Conservation (phyloP, 176 grass and related monocot species). For the Alopecurus myosuroides region DNA sequence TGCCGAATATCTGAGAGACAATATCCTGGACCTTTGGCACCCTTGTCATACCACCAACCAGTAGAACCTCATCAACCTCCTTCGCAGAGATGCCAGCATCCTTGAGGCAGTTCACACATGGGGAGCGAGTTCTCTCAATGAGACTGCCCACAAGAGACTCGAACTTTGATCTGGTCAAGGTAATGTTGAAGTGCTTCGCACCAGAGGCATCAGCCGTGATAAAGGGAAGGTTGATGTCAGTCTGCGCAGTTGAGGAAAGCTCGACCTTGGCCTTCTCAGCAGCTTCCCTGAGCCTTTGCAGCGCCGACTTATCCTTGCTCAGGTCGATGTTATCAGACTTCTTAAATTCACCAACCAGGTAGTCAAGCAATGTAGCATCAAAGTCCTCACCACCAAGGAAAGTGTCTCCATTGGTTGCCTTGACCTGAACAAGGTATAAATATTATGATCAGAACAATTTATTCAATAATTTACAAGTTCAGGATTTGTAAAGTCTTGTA, state of each 20-base stretch:
- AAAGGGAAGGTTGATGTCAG: constrained; percentile 94
- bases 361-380: constrained; percentile 76
- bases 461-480: not conserved
- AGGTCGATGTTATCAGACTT: constrained; percentile 87
- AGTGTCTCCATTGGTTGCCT: constrained; percentile 96
- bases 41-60: constrained; percentile 98
- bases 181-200: constrained; percentile 96
- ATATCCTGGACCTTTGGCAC: constrained; percentile 93
- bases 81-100: constrained; percentile 85
- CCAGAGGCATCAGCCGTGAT: constrained; percentile 90
- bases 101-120: constrained; percentile 86
- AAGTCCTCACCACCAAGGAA: constrained; percentile 99
- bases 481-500: not conserved
- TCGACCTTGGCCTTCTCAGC: constrained; percentile 97
- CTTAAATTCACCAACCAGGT: constrained; percentile 89
- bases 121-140: constrained; percentile 83
- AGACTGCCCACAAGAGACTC: constrained; percentile 67
- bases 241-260: constrained; percentile 88
- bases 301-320: constrained; percentile 70
- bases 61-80: constrained; percentile 88
- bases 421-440: constrained; percentile 54
- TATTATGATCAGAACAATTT: constrained; percentile 3
- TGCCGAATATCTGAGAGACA: constrained; percentile 86
- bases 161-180: constrained; percentile 88
- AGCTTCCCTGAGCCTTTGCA: constrained; percentile 98